Base-by-base conservation (phyloP, 2,329 filamentous ascomycete genomes). In the Pseudocercospora cruenta region DNA sequence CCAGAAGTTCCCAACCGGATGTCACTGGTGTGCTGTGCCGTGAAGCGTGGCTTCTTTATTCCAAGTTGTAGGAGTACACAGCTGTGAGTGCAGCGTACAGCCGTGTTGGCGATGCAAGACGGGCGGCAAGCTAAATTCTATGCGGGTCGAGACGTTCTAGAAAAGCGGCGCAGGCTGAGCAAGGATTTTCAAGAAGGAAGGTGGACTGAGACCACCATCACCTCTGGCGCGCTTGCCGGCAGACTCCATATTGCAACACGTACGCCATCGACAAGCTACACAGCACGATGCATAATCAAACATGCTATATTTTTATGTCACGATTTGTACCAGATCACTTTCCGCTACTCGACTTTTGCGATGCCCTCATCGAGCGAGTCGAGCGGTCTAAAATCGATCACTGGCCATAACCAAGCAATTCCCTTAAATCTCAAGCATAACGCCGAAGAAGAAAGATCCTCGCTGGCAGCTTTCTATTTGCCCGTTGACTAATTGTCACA, bases 401-500 rank as follows among this genome's bases (percentile, higher is more conserved):
- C 49, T 61, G 70, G 61, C 63, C 33, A 60, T 61, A 62, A 62
- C 66, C 57, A 45, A 58, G 60, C 67, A 59, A 14, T 67, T 62
- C 63, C 66, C 61, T 26, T 26, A 55, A 31, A 55, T 54, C 53
- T 66, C 33, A 45, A 64, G 64, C 70, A 73, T 68, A 72, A 73
- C 70, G 70, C 70, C 49, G 51, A 33, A 64, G 66, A 69, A 39
- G 57, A 47, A 65, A 64, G 67, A 47, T 60, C 64, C 65, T 53
- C 60, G 66, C 67, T 53, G 66, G 76, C 75, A 71, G 72, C 73
- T 85, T 73, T 71, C 86, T 97, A 85, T 97, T 85, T 92, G 93
- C 93, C 96, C 91, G 89, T 88, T 91, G 93, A 97, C 93, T 95
- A 89, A 94, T 95, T 89, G 90, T 89, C 92, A 93, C 88, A 87